Conservation (phyloP, 202 grass and related monocot species). For the Brachypodium distachyon region DNA sequence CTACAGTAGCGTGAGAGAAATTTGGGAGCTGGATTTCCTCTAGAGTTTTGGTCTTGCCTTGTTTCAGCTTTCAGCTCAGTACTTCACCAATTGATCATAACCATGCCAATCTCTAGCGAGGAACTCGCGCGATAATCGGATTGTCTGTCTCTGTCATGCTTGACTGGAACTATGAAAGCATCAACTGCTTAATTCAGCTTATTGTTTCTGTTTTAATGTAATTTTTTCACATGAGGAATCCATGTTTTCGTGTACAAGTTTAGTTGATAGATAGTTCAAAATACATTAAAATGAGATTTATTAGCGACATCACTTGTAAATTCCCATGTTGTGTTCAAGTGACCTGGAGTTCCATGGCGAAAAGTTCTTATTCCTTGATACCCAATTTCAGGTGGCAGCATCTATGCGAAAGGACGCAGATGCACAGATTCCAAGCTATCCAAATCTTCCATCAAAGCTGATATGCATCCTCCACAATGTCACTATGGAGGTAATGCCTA, state of each 20-base stretch:
- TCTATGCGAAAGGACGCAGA: constrained; percentile 79
- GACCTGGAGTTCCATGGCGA: background rate
- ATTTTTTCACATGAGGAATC: background rate
- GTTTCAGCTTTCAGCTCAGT: background rate
- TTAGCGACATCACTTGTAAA: background rate
- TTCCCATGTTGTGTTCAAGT: constrained; percentile 10
- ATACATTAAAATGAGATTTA: background rate
- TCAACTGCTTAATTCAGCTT: background rate
- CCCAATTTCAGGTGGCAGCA: constrained; percentile 70
- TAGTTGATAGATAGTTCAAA: too few species aligned
- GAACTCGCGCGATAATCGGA: background rate
- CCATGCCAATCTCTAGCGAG: background rate
- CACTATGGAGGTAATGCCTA: constrained; percentile 53
- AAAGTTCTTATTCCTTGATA: constrained; percentile 21
- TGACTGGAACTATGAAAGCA: background rate
- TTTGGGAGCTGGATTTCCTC: background rate
- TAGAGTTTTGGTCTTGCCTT: background rate
- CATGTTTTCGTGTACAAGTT: background rate
- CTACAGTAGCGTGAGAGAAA: background rate
- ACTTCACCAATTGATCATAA: background rate
- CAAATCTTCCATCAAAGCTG: constrained; percentile 76
- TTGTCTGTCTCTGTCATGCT: background rate
- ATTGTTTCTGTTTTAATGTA: background rate
- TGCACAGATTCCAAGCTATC: constrained; percentile 72
- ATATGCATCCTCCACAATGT: constrained; percentile 79